A percentile compares a stretch with the other conserved stretches of the same genome.
Conservation (phyloP, 2,329 filamentous ascomycete genomes). For the Hymenoscyphus fructigenus region DNA sequence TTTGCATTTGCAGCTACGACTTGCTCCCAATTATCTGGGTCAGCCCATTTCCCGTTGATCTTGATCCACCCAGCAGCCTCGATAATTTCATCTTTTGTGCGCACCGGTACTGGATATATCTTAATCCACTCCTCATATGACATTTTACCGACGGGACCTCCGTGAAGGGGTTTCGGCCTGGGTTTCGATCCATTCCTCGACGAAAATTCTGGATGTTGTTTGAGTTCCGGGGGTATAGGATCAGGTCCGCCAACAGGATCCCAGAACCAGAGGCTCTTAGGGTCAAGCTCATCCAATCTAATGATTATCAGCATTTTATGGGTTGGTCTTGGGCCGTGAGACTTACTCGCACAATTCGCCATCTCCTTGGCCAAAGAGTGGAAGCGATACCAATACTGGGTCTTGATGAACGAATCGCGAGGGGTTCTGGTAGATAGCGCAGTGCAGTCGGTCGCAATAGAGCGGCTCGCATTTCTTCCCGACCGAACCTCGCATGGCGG, state of each 20-base stretch:
- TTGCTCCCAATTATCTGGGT: slow-evolving; percentile 16
- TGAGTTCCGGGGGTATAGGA: not conserved
- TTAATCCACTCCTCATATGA: slow-evolving; percentile 18
- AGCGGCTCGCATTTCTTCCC: slow-evolving; percentile 20
- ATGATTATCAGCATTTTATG: not conserved
- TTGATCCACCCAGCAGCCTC: slow-evolving; percentile 32
- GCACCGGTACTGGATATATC: not conserved
- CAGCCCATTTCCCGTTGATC: slow-evolving; percentile 30
- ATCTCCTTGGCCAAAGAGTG: not conserved
- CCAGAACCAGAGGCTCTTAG: slow-evolving; percentile 12
- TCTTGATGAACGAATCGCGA: slow-evolving; percentile 9
- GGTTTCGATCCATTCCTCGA: not conserved
- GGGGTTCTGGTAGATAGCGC: slow-evolving; percentile 17
- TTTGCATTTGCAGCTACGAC: not conserved
- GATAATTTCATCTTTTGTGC: slow-evolving; percentile 20
- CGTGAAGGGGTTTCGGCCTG: not conserved
- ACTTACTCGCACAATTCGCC: not conserved
- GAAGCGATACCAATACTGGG: slow-evolving; percentile 6
- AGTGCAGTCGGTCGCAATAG: slow-evolving; percentile 8
- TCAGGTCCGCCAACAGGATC: slow-evolving; percentile 18
- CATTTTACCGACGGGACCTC: not conserved
- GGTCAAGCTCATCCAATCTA: not conserved
- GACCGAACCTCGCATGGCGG: slow-evolving; percentile 19
- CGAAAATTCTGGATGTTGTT: not conserved
- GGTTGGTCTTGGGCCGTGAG: not conserved